Conservation (phyloP, 768 basidiomycete species). For the Mycena galopus region DNA sequence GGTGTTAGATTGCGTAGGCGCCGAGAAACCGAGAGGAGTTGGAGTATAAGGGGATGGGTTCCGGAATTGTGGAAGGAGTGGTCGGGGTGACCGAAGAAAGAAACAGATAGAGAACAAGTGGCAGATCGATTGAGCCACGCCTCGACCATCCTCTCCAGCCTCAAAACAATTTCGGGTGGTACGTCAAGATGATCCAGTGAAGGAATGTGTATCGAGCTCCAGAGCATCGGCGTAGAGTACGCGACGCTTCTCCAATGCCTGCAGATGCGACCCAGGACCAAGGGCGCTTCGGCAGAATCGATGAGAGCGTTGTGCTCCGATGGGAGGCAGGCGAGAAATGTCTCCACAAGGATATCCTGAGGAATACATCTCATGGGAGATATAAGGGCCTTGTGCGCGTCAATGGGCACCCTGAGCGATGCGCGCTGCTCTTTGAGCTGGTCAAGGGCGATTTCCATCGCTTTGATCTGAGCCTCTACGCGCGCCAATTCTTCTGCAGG, state of each 20-base stretch:
- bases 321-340: conserved; percentile 17
- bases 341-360: conserved; percentile 18
- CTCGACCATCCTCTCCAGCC: background rate
- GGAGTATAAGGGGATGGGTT: background rate
- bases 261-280: conserved; percentile 25
- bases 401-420: no score
- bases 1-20: background rate
- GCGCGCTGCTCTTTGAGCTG: no score
- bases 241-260: conserved; percentile 12
- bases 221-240: conserved; percentile 16
- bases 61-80: no score
- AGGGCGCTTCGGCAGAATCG: conserved; percentile 6
- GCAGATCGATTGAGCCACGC: conserved; percentile 1
- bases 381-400: no score
- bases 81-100: background rate
- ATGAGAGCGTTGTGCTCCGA: conserved; percentile 19
- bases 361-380: conserved; percentile 18
- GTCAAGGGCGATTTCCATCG: no score
- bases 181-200: background rate
- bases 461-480: no score
- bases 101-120: background rate
- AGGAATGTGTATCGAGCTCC: conserved; percentile 24
- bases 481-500: no score
- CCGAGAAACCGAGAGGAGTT: background rate
- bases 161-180: background rate